Evolutionary conservation across 495 filamentous ascomycete genomes (phyloP), one percentile per base, ranked within the genome.

Genomic region (Clohesyomyces aquaticus): DNA sequence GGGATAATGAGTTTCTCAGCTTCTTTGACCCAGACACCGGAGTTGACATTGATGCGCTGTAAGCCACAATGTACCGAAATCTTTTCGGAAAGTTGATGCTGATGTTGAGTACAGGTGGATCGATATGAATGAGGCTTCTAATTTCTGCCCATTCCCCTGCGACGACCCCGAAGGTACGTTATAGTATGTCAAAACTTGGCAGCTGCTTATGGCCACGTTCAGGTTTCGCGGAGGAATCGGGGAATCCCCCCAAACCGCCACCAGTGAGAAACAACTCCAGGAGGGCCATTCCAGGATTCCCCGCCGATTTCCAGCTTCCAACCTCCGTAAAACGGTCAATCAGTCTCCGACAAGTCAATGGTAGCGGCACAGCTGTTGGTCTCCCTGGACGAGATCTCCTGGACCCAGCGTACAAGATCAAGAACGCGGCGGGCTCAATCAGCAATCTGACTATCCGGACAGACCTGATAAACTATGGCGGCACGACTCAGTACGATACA

Each of bases 401-500:
- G 14, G 80, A 80, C 61, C 91, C 91, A 3, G 82, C 84, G 26
- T 96, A 95, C 74, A 73, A 79, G 35, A 93, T 95, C 73, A 78
- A 86, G 63, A 91, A 94, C 73, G 84, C 81, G 45, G 86, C 82
- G 1, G 69, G 63, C 22, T 9, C 38, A 26, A n/a, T 70, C 0
- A 67, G 67, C 54, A 67, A 70, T 26, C 56, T 57, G 26, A 67
- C 65, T 35, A 82, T 92, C 54, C 79, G 86, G 67, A 92, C 91
- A 1, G 81, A 91, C 73, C 72, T 94, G 35, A 78, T 89, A 3
- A 90, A 95, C 73, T 78, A 86, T 48, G 87, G 88, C 63, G 89
- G 88, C 0, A 80, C 85, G 55, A 75, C 75, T 16, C 87, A 91
- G 74, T 93, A 93, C 71, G 91, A 91, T 65, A 87, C 85, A 1